Evolutionary conservation across 2,329 filamentous ascomycete species (phyloP).

Genomic region (Ceratocystiopsis brevicomis): DNA sequence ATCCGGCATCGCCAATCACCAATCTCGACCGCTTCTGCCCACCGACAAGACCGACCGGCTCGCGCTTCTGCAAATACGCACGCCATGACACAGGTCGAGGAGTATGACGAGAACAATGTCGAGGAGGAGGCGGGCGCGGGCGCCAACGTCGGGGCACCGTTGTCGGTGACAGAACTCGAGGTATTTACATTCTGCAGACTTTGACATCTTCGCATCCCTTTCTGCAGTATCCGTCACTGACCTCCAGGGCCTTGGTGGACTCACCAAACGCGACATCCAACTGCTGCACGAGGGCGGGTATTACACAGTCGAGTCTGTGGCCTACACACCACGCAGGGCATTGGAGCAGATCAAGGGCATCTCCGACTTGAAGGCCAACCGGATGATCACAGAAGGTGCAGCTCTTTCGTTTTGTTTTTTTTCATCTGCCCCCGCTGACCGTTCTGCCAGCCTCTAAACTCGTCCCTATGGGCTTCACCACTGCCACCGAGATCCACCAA

Average conservation of each 20-base stretch:
- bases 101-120: slow-evolving; percentile 47
- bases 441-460: slow-evolving; percentile 59
- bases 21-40: background rate
- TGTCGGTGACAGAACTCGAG: slow-evolving; percentile 69
- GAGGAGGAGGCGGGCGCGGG: slow-evolving; percentile 48
- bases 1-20: background rate
- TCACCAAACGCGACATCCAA: slow-evolving; percentile 93
- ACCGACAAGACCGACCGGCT: background rate
- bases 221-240: no score
- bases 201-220: background rate
- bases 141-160: slow-evolving; percentile 81
- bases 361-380: slow-evolving; percentile 87
- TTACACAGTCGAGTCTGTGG: slow-evolving; percentile 88
- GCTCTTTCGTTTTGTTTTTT: background rate
- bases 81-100: slow-evolving; percentile 31
- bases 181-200: slow-evolving; percentile 27
- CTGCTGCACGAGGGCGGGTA: slow-evolving; percentile 79
- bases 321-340: slow-evolving; percentile 68
- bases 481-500: slow-evolving; percentile 96
- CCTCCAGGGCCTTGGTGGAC: slow-evolving; percentile 57
- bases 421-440: background rate
- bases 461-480: slow-evolving; percentile 97
- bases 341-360: slow-evolving; percentile 96
- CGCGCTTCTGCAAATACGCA: no score
- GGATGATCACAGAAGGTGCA: slow-evolving; percentile 77